Conservation (phyloP, 2,329 filamentous ascomycete species). For the Plenodomus biglobosus region DNA sequence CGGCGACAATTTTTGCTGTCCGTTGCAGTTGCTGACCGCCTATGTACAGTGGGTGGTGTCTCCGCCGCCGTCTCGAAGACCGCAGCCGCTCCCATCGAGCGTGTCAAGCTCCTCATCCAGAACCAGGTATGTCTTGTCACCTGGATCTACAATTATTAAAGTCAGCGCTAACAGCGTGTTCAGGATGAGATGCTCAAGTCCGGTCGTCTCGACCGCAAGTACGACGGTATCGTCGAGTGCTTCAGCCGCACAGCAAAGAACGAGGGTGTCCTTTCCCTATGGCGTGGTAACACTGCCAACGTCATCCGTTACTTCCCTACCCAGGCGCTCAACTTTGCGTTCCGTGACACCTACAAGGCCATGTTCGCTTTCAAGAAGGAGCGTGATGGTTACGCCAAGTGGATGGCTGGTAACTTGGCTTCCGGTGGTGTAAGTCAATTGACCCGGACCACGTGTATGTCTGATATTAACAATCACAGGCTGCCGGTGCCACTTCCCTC, state of each 20-base stretch:
- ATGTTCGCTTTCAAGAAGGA: constrained; percentile 99
- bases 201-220: constrained; percentile 97
- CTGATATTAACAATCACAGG: constrained; percentile 52
- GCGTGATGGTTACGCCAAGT: constrained; percentile 94
- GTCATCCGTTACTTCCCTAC: constrained; percentile 99
- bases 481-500: constrained; percentile 98
- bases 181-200: constrained; percentile 99
- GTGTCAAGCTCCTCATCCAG: constrained; percentile 99
- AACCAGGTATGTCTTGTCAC: constrained; percentile 81
- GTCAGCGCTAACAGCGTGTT: constrained; percentile 23
- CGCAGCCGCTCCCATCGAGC: constrained; percentile 98
- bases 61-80: constrained; percentile 99
- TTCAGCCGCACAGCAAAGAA: constrained; percentile 87
- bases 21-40: constrained; percentile 46
- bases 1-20: constrained; percentile 7
- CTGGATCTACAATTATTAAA: not conserved
- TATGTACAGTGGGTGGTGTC: constrained; percentile 90
- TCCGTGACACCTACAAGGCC: constrained; percentile 99
- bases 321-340: constrained; percentile 99
- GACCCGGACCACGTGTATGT: too few relatives aligned
- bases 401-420: constrained; percentile 99
- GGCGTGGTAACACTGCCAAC: constrained; percentile 99
- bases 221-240: constrained; percentile 91
- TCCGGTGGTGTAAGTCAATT: constrained; percentile 88
- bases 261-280: constrained; percentile 93